A percentile compares a stretch with the other conserved stretches of the same genome.
phyloP scores from a whole-genome alignment of 148 eudicot genomes.

The Chenopodium formosanum region DNA sequence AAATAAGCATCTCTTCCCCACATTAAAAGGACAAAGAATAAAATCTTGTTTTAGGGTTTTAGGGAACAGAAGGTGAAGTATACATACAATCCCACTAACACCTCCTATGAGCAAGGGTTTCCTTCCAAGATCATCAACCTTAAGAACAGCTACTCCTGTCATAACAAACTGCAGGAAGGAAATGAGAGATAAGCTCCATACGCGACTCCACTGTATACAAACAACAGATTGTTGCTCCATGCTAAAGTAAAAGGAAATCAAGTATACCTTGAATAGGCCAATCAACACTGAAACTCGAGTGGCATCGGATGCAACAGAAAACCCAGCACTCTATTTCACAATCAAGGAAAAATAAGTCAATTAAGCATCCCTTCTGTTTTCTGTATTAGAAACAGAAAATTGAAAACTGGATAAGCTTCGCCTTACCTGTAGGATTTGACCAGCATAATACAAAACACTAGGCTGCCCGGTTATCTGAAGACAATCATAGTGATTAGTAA shows the following conservation, averaged over 20 bases:
- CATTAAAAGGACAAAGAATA: neutral
- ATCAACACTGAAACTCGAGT: slow-evolving; percentile 86
- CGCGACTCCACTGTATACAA: neutral
- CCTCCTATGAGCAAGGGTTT: slow-evolving; percentile 92
- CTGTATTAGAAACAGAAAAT: neutral
- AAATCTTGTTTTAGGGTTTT: neutral
- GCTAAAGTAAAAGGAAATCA: neutral
- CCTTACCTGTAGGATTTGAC: slow-evolving; percentile 91
- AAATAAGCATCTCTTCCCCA: slow-evolving; percentile 6
- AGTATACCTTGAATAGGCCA: slow-evolving; percentile 84
- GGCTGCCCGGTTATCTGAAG: slow-evolving; percentile 95
- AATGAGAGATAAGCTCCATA: slow-evolving; percentile 7
- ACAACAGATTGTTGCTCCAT: neutral
- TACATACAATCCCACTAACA: slow-evolving; percentile 82
- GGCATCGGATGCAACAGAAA: slow-evolving; percentile 98
- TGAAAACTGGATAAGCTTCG: neutral
- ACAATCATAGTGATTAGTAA: slow-evolving; percentile 6
- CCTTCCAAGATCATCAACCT: slow-evolving; percentile 93
- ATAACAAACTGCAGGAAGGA: slow-evolving; percentile 60
- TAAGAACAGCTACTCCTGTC: slow-evolving; percentile 91
- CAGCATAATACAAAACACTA: slow-evolving; percentile 97
- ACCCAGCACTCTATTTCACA: slow-evolving; percentile 77
- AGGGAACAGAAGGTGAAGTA: neutral
- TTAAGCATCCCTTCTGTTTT: neutral
- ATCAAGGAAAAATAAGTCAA: slow-evolving; percentile 18